A percentile compares a stretch with the other conserved stretches of the same genome.
phyloP scores from a whole-genome alignment of 2,329 filamentous ascomycete genomes.

The Colletotrichum lindemuthianum region DNA sequence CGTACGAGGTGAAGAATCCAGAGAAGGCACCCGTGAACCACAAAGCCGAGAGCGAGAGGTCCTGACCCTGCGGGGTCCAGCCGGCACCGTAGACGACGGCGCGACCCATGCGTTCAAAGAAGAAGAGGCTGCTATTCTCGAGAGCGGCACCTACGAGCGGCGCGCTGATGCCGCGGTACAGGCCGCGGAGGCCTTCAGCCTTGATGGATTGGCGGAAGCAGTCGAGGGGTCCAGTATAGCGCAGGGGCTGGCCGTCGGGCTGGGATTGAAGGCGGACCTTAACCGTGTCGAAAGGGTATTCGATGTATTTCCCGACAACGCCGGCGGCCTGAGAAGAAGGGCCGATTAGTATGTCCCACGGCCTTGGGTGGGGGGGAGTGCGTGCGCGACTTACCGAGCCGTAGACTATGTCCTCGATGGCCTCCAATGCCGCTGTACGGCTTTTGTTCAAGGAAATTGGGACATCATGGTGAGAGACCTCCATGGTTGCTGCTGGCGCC shows the following conservation, averaged over 20 bases:
- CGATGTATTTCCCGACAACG: conserved; percentile 92
- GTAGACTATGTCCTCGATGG: conserved; percentile 86
- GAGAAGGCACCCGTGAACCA: conserved; percentile 85
- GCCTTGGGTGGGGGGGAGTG: neutral
- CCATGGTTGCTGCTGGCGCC: conserved; percentile 29
- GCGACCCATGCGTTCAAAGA: conserved; percentile 84
- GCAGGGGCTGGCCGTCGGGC: conserved; percentile 81
- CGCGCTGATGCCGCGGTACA: conserved; percentile 94
- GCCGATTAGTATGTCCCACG: conserved; percentile 9
- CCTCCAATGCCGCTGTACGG: conserved; percentile 64
- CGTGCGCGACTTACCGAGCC: conserved; percentile 75
- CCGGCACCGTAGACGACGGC: conserved; percentile 68
- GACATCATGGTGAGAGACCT: conserved; percentile 33
- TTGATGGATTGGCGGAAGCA: conserved; percentile 90
- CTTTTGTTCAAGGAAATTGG: conserved; percentile 32
- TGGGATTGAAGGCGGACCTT: conserved; percentile 98
- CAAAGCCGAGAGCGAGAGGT: conserved; percentile 79
- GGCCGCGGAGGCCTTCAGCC: conserved; percentile 79
- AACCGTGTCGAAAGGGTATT: conserved; percentile 98
- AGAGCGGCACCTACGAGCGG: conserved; percentile 90
- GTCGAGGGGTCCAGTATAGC: conserved; percentile 87
- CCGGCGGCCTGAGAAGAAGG: conserved; percentile 74
- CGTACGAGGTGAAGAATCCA: conserved; percentile 87
- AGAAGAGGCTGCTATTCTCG: conserved; percentile 92
- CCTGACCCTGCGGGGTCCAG: conserved; percentile 60